Percentiles rank a stretch among this genome's conserved stretches.
Evolutionary conservation across 139 green algal species (phyloP).

Genomic region (Chlorokybus atmophyticus): DNA sequence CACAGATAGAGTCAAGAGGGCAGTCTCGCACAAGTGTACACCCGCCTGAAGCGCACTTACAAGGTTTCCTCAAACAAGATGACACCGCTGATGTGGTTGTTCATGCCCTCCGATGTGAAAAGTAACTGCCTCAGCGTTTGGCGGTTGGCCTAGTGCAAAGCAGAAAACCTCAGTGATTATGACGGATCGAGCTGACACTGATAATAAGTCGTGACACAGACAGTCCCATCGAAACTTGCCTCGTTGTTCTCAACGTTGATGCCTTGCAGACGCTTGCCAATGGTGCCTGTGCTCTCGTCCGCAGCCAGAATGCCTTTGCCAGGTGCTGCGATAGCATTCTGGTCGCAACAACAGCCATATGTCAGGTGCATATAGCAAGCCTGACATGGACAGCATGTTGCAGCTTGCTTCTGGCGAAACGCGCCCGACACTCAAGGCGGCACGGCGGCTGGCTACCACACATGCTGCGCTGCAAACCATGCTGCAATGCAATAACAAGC

Average conservation of each 20-base stretch:
- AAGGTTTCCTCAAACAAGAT: slow-evolving; percentile 89
- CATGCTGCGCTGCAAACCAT: too few relatives aligned
- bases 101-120: slow-evolving; percentile 61
- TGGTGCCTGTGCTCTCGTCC: slow-evolving; percentile 97
- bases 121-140: slow-evolving; percentile 89
- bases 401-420: too few relatives aligned
- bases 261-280: slow-evolving; percentile 83
- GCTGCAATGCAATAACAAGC: too few relatives aligned
- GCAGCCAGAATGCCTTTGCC: slow-evolving; percentile 88
- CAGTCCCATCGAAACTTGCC: slow-evolving; percentile 35
- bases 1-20: too few relatives aligned
- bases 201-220: neutral
- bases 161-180: neutral
- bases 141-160: slow-evolving; percentile 52
- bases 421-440: too few relatives aligned
- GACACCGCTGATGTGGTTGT: slow-evolving; percentile 37
- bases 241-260: slow-evolving; percentile 98
- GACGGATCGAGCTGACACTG: too few relatives aligned
- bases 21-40: too few relatives aligned
- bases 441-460: too few relatives aligned
- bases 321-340: slow-evolving; percentile 19
- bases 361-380: too few relatives aligned
- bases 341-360: too few relatives aligned
- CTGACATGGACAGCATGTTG: too few relatives aligned
- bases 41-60: too few relatives aligned